Evolutionary conservation across 305 asterid species (phyloP), one percentile per base, ranked within the genome.

Genomic region (Fraxinus angustifolia): DNA sequence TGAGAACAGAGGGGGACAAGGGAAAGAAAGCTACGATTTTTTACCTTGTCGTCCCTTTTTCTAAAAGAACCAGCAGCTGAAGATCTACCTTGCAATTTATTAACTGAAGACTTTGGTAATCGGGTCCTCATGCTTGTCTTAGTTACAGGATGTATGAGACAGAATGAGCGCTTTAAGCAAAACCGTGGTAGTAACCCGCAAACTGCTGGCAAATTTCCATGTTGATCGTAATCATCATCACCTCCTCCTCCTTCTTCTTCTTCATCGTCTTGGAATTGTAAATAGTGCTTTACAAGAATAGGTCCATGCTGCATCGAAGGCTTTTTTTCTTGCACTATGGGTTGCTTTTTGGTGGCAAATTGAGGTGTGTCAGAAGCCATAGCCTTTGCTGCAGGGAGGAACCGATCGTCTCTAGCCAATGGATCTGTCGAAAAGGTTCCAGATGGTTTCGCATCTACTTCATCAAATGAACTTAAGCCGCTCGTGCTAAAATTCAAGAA

Each of bases 381-480:
- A 7, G 97, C 96, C 86, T 91, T 92, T 5, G 99, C 98, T 6
- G 96, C 97, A 6, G 98, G 99, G 45, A 94, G 88, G 83, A 95
- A 95, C 82, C 97, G 89, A 78, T 88, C 93, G 74, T 91, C 96
- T 42, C 90, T 87, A 78, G 91, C 77, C 81, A 85, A 87, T 28
- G 78, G 83, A 81, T 91, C 94, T 0, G 65, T 85, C 10, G 76
- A 76, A 56, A 78, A 84, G 56, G 76, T 82, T 48, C 86, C 81
- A 16, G 83, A 74, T 1, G 84, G 83, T 42, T 88, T 83, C 19
- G 45, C 83, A 53, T 87, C 89, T 12, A 84, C 33, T 82, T 89
- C 91, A 21, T 87, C 92, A 35, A 83, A 77, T 74, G 88, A 93
- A 84, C 92, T 89, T 34, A 92, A 56, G 74, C 94, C 97, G 36